A percentile compares a stretch with the other conserved stretches of the same genome.
These are phyloP conservation scores for Calcarisporium arbuscula DNA, from an alignment of 2,329 filamentous ascomycete genomes.

Conservation along the genomic window DNA sequence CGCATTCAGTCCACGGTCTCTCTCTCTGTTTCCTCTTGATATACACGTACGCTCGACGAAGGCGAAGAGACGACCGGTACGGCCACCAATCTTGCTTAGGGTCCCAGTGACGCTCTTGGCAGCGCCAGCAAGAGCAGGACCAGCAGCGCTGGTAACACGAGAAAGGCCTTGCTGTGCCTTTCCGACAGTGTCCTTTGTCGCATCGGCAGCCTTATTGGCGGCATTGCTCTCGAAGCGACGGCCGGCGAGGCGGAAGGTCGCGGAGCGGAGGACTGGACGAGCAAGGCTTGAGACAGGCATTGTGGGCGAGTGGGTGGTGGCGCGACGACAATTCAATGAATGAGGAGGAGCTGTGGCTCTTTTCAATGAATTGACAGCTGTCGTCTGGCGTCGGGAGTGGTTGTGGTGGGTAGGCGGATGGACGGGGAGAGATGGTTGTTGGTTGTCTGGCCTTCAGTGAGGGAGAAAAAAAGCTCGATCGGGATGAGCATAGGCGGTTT, in stretches of 20 bases:
- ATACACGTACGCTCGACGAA: constrained; percentile 76
- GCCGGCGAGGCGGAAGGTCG: constrained; percentile 38
- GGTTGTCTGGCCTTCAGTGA: constrained; percentile 23
- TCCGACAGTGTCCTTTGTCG: constrained; percentile 40
- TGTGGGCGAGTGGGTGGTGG: constrained; percentile 10
- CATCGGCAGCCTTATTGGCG: constrained; percentile 28
- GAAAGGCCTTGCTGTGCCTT: constrained; percentile 81
- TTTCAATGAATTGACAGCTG: constrained; percentile 1
- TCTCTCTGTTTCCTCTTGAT: too few relatives aligned
- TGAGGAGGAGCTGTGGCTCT: constrained; percentile 1
- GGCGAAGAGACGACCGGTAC: constrained; percentile 69
- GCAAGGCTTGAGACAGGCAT: constrained; percentile 30
- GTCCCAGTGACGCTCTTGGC: constrained; percentile 61
- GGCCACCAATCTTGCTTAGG: constrained; percentile 72
- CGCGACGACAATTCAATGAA: constrained; percentile 5
- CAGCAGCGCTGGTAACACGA: constrained; percentile 72
- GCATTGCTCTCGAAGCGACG: constrained; percentile 57
- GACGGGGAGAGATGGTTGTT: constrained; percentile 21
- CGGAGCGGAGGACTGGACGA: constrained; percentile 40
- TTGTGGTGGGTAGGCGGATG: constrained; percentile 26
- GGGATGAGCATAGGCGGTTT: constrained; percentile 24
- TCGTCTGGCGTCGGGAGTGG: constrained; percentile 7
- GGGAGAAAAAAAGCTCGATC: constrained; percentile 44
- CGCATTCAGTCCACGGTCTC: too few relatives aligned
- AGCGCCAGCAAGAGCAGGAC: constrained; percentile 67